These are phyloP conservation scores for Colletotrichum noveboracense DNA, from an alignment of 2,329 filamentous ascomycete species.

Conservation along the genomic window DNA sequence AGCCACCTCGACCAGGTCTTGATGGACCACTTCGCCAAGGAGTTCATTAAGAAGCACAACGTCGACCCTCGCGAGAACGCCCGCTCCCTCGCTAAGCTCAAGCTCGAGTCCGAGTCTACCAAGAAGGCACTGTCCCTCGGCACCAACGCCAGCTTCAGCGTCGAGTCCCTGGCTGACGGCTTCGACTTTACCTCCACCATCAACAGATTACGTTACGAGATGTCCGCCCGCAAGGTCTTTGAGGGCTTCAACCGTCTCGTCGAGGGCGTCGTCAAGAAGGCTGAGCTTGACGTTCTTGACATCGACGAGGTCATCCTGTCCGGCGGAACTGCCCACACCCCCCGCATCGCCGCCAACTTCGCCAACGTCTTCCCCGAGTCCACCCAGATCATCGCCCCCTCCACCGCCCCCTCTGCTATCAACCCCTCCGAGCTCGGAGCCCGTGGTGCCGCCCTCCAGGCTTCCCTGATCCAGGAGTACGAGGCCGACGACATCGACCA, in stretches of 20 bases:
- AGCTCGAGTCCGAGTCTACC: constrained; percentile 86
- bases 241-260: constrained; percentile 87
- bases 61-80: constrained; percentile 84
- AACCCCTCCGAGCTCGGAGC: constrained; percentile 93
- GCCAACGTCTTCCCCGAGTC: constrained; percentile 79
- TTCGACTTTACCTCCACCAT: constrained; percentile 91
- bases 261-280: constrained; percentile 87
- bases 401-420: constrained; percentile 77
- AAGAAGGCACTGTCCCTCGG: constrained; percentile 93
- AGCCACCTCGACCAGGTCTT: constrained; percentile 86
- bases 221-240: constrained; percentile 85
- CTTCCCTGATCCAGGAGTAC: constrained; percentile 92
- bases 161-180: constrained; percentile 88
- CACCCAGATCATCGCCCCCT: constrained; percentile 81
- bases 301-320: constrained; percentile 94
- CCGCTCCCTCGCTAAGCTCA: constrained; percentile 87
- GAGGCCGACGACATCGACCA: constrained; percentile 93
- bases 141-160: constrained; percentile 86
- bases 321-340: constrained; percentile 91
- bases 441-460: constrained; percentile 93
- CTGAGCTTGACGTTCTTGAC: constrained; percentile 88
- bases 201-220: constrained; percentile 93
- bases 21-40: constrained; percentile 96
- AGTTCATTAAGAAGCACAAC: constrained; percentile 97
- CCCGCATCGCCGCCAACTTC: constrained; percentile 86